Evolutionary conservation across 495 filamentous ascomycete genomes (phyloP), one percentile per base, ranked within the genome.

Genomic region (Podospora didyma): DNA sequence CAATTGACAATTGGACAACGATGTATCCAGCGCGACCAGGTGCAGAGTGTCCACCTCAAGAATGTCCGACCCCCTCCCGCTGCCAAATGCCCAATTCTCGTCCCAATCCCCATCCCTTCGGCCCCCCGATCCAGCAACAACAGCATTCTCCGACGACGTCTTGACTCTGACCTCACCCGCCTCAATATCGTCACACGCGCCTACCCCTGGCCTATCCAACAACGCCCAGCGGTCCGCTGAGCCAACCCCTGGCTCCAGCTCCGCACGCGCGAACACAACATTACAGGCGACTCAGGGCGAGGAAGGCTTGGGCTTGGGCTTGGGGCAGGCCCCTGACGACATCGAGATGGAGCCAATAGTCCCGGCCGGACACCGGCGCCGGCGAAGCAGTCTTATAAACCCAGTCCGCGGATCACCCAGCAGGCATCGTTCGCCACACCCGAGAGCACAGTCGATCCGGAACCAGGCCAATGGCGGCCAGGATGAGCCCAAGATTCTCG

Each of bases 381-480:
- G 83, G 44, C 75, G 82, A 42, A 86, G 83, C 70, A 85, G 82
- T 28, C 69, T 84, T 49, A 75, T 81, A 46, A 77, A 74, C 49
- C 68, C 74, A 41, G 62, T 70, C 24, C 67, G 62, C 45, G 69
- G 69, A 46, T 65, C 73, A 16, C 70, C 69, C 24, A 75, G 74
- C 46, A 70, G 68, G 28, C 65, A 69, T 37, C 62, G 75, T n/a
- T 71, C 78, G 41, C 75, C 79, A 28, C 72, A 73, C 31, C 72
- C 78, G 56, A 75, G 81, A 56, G 39, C 39, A 7, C 39, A 42
- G 14, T 42, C 39, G 12, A 42, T 42, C 12, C 39, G 39, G 14
- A 71, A 76, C 23, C 68, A 69, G 69, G 79, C 62, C 72, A 71
- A 60, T 65, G 74, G n/a, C 39, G 39, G 53, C 66, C 54, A 45